Percentiles rank a stretch among this genome's conserved stretches.
Conservation (phyloP, 78 protist genomes). For the Planoprotostelium fungivorum region DNA sequence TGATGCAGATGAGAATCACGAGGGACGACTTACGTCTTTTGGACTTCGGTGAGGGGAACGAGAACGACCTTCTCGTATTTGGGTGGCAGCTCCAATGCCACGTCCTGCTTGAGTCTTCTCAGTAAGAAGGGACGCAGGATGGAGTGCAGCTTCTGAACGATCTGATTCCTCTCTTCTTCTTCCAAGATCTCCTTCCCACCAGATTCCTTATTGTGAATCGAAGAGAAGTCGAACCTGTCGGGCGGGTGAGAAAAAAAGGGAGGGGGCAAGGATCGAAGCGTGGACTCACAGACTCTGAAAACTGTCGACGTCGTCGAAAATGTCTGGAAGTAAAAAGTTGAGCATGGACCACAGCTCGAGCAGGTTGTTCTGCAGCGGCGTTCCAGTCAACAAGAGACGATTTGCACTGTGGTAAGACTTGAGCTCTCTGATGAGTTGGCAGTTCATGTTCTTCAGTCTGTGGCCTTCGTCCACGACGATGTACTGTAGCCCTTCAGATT, state of each 20-base stretch:
- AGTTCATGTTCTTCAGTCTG: conserved; percentile 71
- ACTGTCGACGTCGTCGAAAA: conserved; percentile 51
- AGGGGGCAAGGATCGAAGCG: too few species aligned
- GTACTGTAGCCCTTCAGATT: neutral
- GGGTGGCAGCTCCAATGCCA: conserved; percentile 80
- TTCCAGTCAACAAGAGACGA: conserved; percentile 72
- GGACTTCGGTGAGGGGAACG: conserved; percentile 80
- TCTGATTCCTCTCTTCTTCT: conserved; percentile 6
- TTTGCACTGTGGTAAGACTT: conserved; percentile 10
- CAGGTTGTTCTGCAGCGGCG: conserved; percentile 80
- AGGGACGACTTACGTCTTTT: too few species aligned
- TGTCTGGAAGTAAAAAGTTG: conserved; percentile 36
- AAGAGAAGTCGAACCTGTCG: neutral
- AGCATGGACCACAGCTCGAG: conserved; percentile 76
- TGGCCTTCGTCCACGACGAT: conserved; percentile 91
- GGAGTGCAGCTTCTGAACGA: conserved; percentile 66
- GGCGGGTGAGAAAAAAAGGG: neutral
- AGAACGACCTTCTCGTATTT: conserved; percentile 75
- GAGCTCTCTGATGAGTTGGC: conserved; percentile 52
- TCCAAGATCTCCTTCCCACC: conserved; percentile 14
- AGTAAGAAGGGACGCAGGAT: conserved; percentile 90
- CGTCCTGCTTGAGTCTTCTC: conserved; percentile 93
- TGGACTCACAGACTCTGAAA: conserved; percentile 11
- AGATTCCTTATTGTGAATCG: neutral
- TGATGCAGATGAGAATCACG: conserved; percentile 72